Conservation (phyloP, 2,329 filamentous ascomycete genomes). For the Cercospora berteroae region DNA sequence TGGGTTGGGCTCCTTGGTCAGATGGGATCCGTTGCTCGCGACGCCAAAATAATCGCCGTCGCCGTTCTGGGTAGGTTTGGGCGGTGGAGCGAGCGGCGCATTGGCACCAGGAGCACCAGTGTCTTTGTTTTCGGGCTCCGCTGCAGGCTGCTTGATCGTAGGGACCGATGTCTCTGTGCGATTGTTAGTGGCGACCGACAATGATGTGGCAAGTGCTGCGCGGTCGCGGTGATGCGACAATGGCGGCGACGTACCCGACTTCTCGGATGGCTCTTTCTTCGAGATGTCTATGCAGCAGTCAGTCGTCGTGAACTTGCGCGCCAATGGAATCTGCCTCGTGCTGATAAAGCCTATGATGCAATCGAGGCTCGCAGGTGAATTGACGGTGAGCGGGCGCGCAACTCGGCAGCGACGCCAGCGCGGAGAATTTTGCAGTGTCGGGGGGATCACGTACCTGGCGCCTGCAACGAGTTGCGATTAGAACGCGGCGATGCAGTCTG, state of each 20-base stretch:
- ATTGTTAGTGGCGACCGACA: conserved; percentile 7
- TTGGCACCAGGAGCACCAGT: conserved; percentile 40
- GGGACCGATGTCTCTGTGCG: conserved; percentile 28
- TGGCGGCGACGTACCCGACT: conserved; percentile 23
- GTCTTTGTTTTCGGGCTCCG: conserved; percentile 29
- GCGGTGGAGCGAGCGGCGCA: conserved; percentile 54
- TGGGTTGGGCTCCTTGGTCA: conserved; percentile 86
- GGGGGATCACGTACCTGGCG: conserved; percentile 30
- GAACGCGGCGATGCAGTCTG: conserved; percentile 33
- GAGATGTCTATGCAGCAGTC: conserved; percentile 21
- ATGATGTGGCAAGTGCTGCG: neutral
- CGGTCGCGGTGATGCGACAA: neutral
- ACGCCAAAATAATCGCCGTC: conserved; percentile 53
- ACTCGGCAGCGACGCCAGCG: neutral
- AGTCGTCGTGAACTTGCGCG: conserved; percentile 10
- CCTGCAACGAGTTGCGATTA: conserved; percentile 24
- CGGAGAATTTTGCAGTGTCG: neutral
- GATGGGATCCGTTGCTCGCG: conserved; percentile 43
- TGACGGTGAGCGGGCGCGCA: neutral
- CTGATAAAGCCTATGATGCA: conserved; percentile 8
- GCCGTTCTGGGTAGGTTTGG: conserved; percentile 46
- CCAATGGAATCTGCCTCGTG: conserved; percentile 9
- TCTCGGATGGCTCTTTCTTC: conserved; percentile 24
- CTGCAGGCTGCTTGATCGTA: conserved; percentile 38
- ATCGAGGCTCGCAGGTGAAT: neutral